phyloP scores from a whole-genome alignment of 371 early-diverging fungal species.

The Cokeromyces recurvatus region DNA sequence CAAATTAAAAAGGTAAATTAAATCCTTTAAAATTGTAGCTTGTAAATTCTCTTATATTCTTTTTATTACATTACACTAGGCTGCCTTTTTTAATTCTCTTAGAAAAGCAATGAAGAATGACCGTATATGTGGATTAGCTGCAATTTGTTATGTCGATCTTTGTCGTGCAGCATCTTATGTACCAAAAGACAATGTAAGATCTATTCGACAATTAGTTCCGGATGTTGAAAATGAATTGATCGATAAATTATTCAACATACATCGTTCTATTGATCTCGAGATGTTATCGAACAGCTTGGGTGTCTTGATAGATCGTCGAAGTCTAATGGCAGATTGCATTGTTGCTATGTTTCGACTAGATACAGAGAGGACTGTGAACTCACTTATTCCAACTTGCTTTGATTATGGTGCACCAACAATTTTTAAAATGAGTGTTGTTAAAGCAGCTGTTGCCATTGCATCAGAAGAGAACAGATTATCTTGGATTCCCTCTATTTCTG shows the following conservation, averaged over 20 bases:
- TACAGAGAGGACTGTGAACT: constrained; percentile 50
- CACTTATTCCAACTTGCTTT: constrained; percentile 55
- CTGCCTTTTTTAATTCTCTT: constrained; percentile 59
- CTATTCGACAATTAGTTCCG: constrained; percentile 54
- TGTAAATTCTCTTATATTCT: too few relatives aligned
- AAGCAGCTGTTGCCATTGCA: constrained; percentile 61
- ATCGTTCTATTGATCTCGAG: constrained; percentile 34
- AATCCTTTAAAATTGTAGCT: too few relatives aligned
- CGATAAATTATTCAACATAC: constrained; percentile 53
- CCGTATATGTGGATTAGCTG: constrained; percentile 58
- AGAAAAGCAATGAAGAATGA: constrained; percentile 53
- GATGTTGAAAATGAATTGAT: constrained; percentile 69
- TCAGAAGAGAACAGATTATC: constrained; percentile 56
- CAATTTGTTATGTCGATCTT: constrained; percentile 71
- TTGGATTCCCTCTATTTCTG: constrained; percentile 61
- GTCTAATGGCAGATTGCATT: constrained; percentile 62
- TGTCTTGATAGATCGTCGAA: constrained; percentile 36
- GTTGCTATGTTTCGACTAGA: constrained; percentile 67
- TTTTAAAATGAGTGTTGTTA: constrained; percentile 65
- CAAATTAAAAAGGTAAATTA: constrained; percentile 31
- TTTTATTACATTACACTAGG: too few relatives aligned
- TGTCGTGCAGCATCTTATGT: constrained; percentile 69
- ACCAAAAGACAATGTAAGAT: constrained; percentile 48
- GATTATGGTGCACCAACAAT: constrained; percentile 49
- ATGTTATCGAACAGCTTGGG: constrained; percentile 37